These are phyloP conservation scores for Yamadazyma conglobata DNA, from an alignment of 1,139 yeast genomes.

Conservation along the genomic window DNA sequence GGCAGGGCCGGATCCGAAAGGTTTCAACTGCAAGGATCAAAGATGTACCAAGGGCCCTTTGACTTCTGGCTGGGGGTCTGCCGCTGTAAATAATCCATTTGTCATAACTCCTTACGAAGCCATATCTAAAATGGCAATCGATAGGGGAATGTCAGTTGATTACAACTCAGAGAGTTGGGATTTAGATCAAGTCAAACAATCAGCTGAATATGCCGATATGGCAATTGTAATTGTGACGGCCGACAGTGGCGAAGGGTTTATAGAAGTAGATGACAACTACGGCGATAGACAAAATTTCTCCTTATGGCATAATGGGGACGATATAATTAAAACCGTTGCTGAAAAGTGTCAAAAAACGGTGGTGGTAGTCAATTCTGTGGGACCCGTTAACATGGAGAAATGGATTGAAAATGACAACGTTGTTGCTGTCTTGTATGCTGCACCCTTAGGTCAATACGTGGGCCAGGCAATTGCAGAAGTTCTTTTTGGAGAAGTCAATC, in stretches of 20 bases:
- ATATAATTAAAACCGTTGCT: conserved; percentile 47
- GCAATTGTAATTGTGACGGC: conserved; percentile 51
- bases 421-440: conserved; percentile 52
- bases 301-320: conserved; percentile 61
- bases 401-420: conserved; percentile 60
- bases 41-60: conserved; percentile 44
- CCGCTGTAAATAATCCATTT: conserved; percentile 50
- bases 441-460: conserved; percentile 57
- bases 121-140: conserved; percentile 41
- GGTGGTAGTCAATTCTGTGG: conserved; percentile 56
- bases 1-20: conserved; percentile 47
- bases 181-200: conserved; percentile 38
- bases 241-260: conserved; percentile 58
- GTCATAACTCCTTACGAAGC: conserved; percentile 56
- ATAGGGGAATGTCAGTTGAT: conserved; percentile 44
- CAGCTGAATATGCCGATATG: conserved; percentile 49
- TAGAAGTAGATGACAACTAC: conserved; percentile 53
- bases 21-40: conserved; percentile 50
- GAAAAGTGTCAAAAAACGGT: conserved; percentile 50
- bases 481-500: conserved; percentile 55
- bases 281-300: conserved; percentile 60
- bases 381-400: conserved; percentile 56
- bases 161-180: conserved; percentile 42
- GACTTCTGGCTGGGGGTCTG: conserved; percentile 53
- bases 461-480: conserved; percentile 43